Conservation (phyloP, 345 rosid genomes). For the Bretschneidera sinensis region DNA sequence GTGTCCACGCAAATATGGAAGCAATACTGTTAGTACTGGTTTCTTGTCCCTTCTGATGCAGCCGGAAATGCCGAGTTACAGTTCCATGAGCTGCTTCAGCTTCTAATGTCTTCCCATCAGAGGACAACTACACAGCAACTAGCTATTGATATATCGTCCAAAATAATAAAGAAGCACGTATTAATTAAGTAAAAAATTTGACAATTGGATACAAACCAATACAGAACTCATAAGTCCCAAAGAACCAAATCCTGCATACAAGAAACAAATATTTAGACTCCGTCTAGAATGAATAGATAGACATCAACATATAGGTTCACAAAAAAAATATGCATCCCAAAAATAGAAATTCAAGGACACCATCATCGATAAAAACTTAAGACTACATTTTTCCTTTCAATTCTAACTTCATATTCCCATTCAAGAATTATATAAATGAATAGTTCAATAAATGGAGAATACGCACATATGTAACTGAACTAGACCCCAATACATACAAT, state of each 20-base stretch:
- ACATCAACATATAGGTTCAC: too few species aligned
- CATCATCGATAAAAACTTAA: not conserved
- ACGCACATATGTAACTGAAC: too few species aligned
- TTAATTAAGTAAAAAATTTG: not conserved
- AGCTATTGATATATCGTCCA: conserved; percentile 7
- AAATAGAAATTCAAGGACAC: not conserved
- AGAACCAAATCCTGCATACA: conserved; percentile 84
- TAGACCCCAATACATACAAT: too few species aligned
- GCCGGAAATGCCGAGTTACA: conserved; percentile 89
- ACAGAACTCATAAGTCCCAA: conserved; percentile 97
- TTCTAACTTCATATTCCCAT: too few species aligned
- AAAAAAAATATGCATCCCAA: not conserved
- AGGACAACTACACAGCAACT: conserved; percentile 56
- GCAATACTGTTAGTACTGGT: conserved; percentile 98
- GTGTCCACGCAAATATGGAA: conserved; percentile 95
- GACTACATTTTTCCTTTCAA: not conserved
- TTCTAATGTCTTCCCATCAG: conserved; percentile 92
- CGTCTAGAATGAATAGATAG: not conserved
- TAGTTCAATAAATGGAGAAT: too few species aligned
- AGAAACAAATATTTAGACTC: conserved; percentile 14
- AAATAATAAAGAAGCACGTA: not conserved
- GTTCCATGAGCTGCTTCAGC: conserved; percentile 99
- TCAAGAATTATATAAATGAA: too few species aligned
- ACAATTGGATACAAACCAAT: conserved; percentile 51
- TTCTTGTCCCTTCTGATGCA: conserved; percentile 90